Evolutionary conservation across 768 basidiomycete genomes (phyloP), one percentile per base, ranked within the genome.

Genomic region (Amanita pallidorosea): DNA sequence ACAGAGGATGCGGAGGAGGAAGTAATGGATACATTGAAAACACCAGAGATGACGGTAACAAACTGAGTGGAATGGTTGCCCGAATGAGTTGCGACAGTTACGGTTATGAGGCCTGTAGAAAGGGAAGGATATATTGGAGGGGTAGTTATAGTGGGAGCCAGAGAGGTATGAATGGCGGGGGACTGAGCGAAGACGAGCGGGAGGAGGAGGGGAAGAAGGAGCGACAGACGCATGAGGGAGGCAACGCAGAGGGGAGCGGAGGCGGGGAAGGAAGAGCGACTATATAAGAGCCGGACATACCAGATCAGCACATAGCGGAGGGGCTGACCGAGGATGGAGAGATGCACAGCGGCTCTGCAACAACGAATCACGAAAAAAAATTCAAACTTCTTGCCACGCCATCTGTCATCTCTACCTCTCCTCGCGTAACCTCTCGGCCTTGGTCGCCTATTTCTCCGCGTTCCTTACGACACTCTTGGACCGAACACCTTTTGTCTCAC

Each of bases 1-100:
- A 70, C 54, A 4, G 67, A 60, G 23, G 72, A 57, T 1, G 74
- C 56, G 4, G 75, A 54, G 0, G 76, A 60, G 35, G 70, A 63
- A 1, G 81, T 70, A 51, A 76, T 56, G 6, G 80, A 85, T 54
- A 79, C 78, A 66, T 84, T 82, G 62, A 77, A 72, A 49, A 75
- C 63, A 38, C 75, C 77, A n/a, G 84, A 77, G 45, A 86, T 56
- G 29, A 76, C 70, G 25, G 79, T 76, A 48, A 77, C 70, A 49
- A 82, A 52, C 29, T 76, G 64, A 34, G 76, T 67, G 53, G 69
- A 66, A 56, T 73, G 74, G 51, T 65, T 71, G 17, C 74, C 79
- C 5, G 76, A 71, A 40, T 67, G 67, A 49, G 75, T 68, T 29
- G 80, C 73, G 47, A 77, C 53, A 4, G 76, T 75, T 58, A 73